Base-by-base conservation (phyloP, 768 basidiomycete species). In the Lactarius vividus region DNA sequence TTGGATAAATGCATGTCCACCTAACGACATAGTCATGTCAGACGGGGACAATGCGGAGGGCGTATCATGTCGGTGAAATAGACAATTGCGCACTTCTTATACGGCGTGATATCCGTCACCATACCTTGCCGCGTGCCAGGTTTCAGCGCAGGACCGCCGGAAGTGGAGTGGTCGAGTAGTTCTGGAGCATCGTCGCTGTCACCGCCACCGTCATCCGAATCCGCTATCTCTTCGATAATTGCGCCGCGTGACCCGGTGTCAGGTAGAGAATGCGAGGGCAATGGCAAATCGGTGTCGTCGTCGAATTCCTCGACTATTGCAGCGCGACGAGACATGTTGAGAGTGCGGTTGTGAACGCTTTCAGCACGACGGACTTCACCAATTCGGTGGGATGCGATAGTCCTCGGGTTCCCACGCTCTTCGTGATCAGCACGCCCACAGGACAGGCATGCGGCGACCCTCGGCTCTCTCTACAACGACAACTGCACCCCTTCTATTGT, bases 1-100 rank as follows among this genome's bases (percentile, higher is more conserved):
- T 91, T 6, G 96, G 96, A 75, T 98, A 99, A 73, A 98, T 86
- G 71, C 92, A 92, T 54, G 93, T 89, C 96, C 96, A 97, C 72
- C 95, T 97, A 72, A 16, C 49, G 49, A 52, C 49, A 23, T 13
- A 61, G 65, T 53, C 35, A 60, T 37, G 61, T 59, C 62, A 69
- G 64, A 65, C 58, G 37, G 46, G n/a, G n/a, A 26, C 13, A 54
- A 62, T 49, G 70, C 64, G 33, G 35, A 57, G 42, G 46, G 35
- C 54, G 55, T 61, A 67, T 57, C 61, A 35, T 44, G 56, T 62
- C 44, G 46, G 31, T 44, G 63, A 61, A 61, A 65, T 42, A 40
- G 31, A 23, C 70, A 31, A 57, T 62, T 62, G 82, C 85, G 73
- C 73, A 92, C 91, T 82, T 85, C 81, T 93, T 92, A 74, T 92